phyloP scores from a whole-genome alignment of 495 filamentous ascomycete genomes.

The Annulohypoxylon bovei region DNA sequence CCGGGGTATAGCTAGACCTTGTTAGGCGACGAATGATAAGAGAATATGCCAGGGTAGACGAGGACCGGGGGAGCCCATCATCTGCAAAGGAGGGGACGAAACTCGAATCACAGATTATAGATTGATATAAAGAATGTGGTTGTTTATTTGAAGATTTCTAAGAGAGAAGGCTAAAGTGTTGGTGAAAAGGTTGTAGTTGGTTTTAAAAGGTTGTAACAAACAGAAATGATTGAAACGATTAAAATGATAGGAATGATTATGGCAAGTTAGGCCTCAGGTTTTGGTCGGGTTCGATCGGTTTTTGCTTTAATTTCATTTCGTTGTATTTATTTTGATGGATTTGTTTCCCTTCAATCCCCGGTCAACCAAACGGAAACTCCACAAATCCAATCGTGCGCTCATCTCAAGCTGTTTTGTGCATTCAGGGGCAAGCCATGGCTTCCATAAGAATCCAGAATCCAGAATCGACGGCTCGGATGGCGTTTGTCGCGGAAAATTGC shows the following conservation, averaged over 20 bases:
- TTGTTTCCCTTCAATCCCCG: conserved; percentile 22
- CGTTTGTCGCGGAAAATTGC: conserved; percentile 37
- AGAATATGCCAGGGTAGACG: conserved; percentile 33
- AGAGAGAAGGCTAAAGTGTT: background rate
- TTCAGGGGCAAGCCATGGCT: conserved; percentile 32
- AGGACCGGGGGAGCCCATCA: conserved; percentile 36
- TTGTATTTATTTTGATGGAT: conserved; percentile 33
- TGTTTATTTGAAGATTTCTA: conserved; percentile 8
- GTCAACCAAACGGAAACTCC: conserved; percentile 30
- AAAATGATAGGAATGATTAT: conserved; percentile 5
- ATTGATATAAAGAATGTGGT: background rate
- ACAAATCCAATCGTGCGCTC: conserved; percentile 36
- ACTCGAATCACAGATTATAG: background rate
- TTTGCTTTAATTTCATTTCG: conserved; percentile 44
- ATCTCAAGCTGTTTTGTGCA: conserved; percentile 45
- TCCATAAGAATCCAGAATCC: too few species aligned
- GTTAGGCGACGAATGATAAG: conserved; percentile 44
- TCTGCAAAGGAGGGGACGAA: conserved; percentile 18
- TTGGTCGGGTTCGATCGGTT: conserved; percentile 1
- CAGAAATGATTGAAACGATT: background rate
- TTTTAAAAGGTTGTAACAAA: background rate
- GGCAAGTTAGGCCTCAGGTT: conserved; percentile 11
- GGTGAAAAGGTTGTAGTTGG: background rate
- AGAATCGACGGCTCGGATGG: conserved; percentile 11
- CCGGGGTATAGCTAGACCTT: conserved; percentile 33